Evolutionary conservation across 2,329 filamentous ascomycete species (phyloP), one percentile per base, ranked within the genome.

Genomic region (Endothia cerciana): DNA sequence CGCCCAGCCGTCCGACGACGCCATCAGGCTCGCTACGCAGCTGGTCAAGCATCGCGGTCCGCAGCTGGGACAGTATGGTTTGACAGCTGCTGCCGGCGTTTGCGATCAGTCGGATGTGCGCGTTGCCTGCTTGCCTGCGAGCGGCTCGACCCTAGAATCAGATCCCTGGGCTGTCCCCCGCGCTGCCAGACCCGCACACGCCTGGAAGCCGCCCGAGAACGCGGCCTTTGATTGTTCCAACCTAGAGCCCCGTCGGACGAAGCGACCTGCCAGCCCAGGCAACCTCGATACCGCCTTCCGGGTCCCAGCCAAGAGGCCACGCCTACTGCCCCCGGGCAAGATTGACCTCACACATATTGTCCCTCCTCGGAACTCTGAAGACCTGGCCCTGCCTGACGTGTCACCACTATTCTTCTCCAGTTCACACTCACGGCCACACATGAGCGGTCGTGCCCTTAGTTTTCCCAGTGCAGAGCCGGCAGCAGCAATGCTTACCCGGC

Each of bases 341-440:
- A 77, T 84, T 63, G 79, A 84, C 36, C 76, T 85, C 38, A 76
- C 55, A 15, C 53, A 60, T 22, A 28, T 77, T 56, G 71, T 72
- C 41, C 65, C 70, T 25, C 70, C 73, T 66, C 70, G 72, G 25
- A 68, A 62, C 8, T 62, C 69, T 55, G 61, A 62, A 47, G 69
- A 68, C 19, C 36, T 65, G 17, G 53, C 41, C 30, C 49, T 59
- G 36, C 60, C 68, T 38, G 53, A 53, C 47, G 76, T 40, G 74
- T 85, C 83, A 8, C 83, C 84, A 6, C 76, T 85, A 33, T 85
- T 85, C 74, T 85, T 85, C 71, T 84, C 83, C 11, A 78, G 80
- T 65, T 79, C 60, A 15, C 62, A 77, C 43, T 71, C 78, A 19
- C 33, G 28, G 3, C 41, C 51, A 15, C 75, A 74, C 36, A 74